phyloP scores from a whole-genome alignment of 768 basidiomycete species.

The Boletus reticulatus region DNA sequence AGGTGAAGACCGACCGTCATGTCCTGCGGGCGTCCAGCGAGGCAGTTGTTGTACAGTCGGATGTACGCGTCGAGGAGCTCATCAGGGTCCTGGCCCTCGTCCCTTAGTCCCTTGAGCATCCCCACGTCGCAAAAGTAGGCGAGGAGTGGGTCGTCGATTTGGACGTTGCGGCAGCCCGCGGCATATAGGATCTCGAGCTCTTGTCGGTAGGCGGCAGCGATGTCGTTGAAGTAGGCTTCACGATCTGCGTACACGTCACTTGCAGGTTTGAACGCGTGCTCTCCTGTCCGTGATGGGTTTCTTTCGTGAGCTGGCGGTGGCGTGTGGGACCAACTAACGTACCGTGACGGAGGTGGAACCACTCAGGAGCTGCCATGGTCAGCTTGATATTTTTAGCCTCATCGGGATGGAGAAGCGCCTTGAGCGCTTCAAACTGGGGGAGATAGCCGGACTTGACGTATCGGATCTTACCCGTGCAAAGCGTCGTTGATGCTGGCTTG shows the following conservation, averaged over 20 bases:
- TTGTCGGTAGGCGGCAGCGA: constrained; percentile 44
- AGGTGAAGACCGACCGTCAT: constrained; percentile 43
- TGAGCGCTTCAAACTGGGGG: constrained; percentile 61
- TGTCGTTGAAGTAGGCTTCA: constrained; percentile 49
- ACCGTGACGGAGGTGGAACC: constrained; percentile 70
- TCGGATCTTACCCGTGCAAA: constrained; percentile 57
- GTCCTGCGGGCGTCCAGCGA: constrained; percentile 38
- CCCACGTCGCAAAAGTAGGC: constrained; percentile 65
- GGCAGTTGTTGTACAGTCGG: constrained; percentile 37
- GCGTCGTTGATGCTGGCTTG: constrained; percentile 19
- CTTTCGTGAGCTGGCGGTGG: not conserved
- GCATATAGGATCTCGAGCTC: constrained; percentile 46
- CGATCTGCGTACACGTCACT: constrained; percentile 16
- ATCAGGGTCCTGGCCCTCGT: constrained; percentile 58
- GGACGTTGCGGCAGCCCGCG: constrained; percentile 42
- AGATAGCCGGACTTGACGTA: constrained; percentile 61
- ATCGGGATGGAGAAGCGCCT: constrained; percentile 53
- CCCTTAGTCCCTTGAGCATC: constrained; percentile 56
- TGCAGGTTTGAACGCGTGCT: constrained; percentile 18
- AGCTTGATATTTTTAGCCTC: constrained; percentile 69
- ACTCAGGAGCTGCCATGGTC: constrained; percentile 68
- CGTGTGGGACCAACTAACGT: constrained; percentile 11
- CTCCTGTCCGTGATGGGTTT: constrained; percentile 4
- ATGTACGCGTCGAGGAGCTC: constrained; percentile 62
- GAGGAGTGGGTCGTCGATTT: constrained; percentile 48